Evolutionary conservation across 345 rosid genomes (phyloP), one percentile per base, ranked within the genome.

Genomic region (Stellera chamaejasme): DNA sequence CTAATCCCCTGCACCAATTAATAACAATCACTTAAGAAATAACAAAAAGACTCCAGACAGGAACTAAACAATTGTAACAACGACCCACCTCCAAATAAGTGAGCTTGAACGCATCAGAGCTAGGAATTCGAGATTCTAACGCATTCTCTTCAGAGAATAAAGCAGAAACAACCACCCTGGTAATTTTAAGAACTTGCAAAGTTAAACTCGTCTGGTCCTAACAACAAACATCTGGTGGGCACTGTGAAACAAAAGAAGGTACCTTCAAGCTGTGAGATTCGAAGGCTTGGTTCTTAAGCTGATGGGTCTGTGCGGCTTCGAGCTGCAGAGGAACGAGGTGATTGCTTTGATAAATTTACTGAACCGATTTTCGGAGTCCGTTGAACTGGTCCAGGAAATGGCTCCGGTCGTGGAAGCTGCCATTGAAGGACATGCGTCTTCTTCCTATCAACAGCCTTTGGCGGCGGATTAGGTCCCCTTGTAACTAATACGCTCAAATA

Each of bases 1-100:
- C 93, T 84, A 66, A 85, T 88, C 3, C 96, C 96, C 96, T 85
- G 65, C 41, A 61, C 50, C 26, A 45, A 55, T 32, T 53, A 14
- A 32, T 3, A 36, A 59, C 16, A 19, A 12, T 51, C 25, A 50
- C 15, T 23, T 42, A 25, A 10, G 23, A 9, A 59, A 62, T 14
- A 61, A 45, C 2, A n/a, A 47, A 27, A 56, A 48, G 26, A 10
- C 27, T 12, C 13, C 8, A 59, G 49, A 43, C 25, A 56, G 27
- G 26, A 58, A 5, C 48, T 45, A 39, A 19, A 10, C 1, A 0
- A 11, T 10, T 49, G 41, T 13, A 50, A n/a, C 25, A 27, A 53
- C 63, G 32, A 57, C 56, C 43, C 49, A 88, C 96, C 96, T 92
- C 98, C 26, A 92, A 77, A 73, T 91, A 86, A 25, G 89, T 82